A percentile compares a stretch with the other conserved stretches of the same genome.
These are phyloP conservation scores for Tricholoma sp. DNA, from an alignment of 768 basidiomycete species.

Conservation along the genomic window DNA sequence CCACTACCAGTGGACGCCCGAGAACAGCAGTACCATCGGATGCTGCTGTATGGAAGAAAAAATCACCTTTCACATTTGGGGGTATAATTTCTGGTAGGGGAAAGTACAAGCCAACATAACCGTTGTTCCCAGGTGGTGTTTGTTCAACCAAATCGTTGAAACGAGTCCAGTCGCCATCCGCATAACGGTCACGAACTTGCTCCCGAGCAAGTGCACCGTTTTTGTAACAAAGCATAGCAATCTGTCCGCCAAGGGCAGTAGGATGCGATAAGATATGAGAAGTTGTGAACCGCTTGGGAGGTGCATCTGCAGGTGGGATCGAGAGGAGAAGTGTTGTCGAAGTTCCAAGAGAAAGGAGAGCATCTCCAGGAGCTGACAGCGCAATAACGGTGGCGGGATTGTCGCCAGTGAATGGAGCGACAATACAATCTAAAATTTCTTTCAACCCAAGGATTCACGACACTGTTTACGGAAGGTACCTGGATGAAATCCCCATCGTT, in stretches of 20 bases:
- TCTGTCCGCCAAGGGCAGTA: slow-evolving; percentile 54
- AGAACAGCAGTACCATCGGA: slow-evolving; percentile 19
- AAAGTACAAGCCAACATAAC: slow-evolving; percentile 72
- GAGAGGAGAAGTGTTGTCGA: slow-evolving; percentile 84
- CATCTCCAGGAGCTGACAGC: slow-evolving; percentile 72
- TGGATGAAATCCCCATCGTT: slow-evolving; percentile 69
- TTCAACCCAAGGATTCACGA: not conserved
- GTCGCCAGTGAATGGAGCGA: slow-evolving; percentile 86
- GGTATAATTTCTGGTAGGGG: slow-evolving; percentile 87
- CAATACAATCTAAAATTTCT: slow-evolving; percentile 53
- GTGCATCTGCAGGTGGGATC: slow-evolving; percentile 56
- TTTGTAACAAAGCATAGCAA: slow-evolving; percentile 92
- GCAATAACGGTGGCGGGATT: slow-evolving; percentile 83
- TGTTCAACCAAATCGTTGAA: slow-evolving; percentile 64
- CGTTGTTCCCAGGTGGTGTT: slow-evolving; percentile 52
- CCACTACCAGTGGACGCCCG: slow-evolving; percentile 17
- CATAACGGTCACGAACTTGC: slow-evolving; percentile 64
- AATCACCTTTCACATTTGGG: slow-evolving; percentile 65
- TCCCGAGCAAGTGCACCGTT: slow-evolving; percentile 82
- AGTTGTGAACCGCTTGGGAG: slow-evolving; percentile 66
- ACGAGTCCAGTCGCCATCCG: slow-evolving; percentile 52
- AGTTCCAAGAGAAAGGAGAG: slow-evolving; percentile 81
- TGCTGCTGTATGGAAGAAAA: slow-evolving; percentile 43
- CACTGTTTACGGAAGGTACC: slow-evolving; percentile 29
- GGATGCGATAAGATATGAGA: slow-evolving; percentile 75